Evolutionary conservation across 768 basidiomycete genomes (phyloP), one percentile per base, ranked within the genome.

Genomic region (Leccinum ochraceum): DNA sequence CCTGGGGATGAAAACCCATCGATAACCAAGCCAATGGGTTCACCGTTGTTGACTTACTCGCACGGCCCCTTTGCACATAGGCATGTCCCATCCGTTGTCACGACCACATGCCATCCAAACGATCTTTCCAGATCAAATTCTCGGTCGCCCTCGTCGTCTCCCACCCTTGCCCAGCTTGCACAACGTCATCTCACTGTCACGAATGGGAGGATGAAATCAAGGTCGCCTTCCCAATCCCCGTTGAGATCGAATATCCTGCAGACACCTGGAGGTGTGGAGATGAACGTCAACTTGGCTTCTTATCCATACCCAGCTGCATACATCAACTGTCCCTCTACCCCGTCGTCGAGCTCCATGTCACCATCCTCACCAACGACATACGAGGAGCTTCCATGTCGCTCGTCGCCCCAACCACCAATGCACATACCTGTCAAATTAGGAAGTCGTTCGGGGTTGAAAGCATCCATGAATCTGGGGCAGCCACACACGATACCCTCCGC

Each of bases 311-410:
- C 72, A 2, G 63, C 69, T 13, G 74, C 79, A 13, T 83, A 81
- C 5, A 77, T 77, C 16, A 82, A 80, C 36, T 83, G 78, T 57
- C 85, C 85, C 4, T 85, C 88, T 17, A 77, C 83, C 6, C 80
- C 83, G 32, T 86, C 87, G 10, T 87, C 85, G 34, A 78, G 80
- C 2, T 83, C 84, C 14, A 67, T 80, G 13, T 85, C 84, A 8
- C 76, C 80, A 46, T 83, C 82, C 42, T 78, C 79, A 1, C 75
- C 76, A 8, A 62, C 61, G 34, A 60, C 37, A n/a, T 62, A 51
- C 6, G 63, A 74, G 37, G 67, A 67, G 16, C 36, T 52, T 6
- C 48, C 57, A 30, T 57, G 61, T 49, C 70, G 71, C 42, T 63
- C 70, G 3, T 71, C 71, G 16, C 65, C 66, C 17, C 68, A 61